A percentile compares a stretch with the other conserved stretches of the same genome.
Conservation (phyloP, 352 stramenopile species). For the Pythium dissimile region DNA sequence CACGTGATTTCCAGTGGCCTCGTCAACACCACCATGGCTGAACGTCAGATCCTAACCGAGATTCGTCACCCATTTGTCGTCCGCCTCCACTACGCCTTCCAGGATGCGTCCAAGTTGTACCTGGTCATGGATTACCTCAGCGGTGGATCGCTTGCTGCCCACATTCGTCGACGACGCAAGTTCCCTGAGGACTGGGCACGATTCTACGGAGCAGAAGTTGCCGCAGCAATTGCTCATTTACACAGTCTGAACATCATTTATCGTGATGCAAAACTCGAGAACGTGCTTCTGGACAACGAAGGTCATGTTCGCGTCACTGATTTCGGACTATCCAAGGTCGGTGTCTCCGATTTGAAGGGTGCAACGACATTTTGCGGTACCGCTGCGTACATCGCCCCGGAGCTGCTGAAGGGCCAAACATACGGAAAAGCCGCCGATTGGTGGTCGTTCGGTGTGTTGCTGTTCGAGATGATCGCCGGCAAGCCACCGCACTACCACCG, state of each 20-base stretch:
- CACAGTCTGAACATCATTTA: conserved; percentile 96
- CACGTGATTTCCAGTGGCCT: conserved; percentile 89
- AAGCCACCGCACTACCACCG: conserved; percentile 89
- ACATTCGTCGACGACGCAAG: conserved; percentile 84
- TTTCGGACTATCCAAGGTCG: conserved; percentile 93
- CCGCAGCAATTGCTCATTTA: conserved; percentile 84
- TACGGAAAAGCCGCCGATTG: conserved; percentile 93
- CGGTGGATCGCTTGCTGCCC: conserved; percentile 86
- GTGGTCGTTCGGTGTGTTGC: conserved; percentile 93
- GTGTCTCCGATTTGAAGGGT: conserved; percentile 80
- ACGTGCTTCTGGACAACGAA: conserved; percentile 93
- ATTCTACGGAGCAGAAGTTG: conserved; percentile 96
- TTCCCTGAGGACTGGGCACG: conserved; percentile 88
- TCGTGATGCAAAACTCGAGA: conserved; percentile 95
- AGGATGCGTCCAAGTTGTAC: conserved; percentile 91
- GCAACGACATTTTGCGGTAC: conserved; percentile 93
- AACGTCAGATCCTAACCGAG: conserved; percentile 90
- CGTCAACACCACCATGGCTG: conserved; percentile 92
- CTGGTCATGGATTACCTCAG: conserved; percentile 93
- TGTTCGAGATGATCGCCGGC: conserved; percentile 96
- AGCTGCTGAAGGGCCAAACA: conserved; percentile 85
- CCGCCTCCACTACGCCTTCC: conserved; percentile 94
- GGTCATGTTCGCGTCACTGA: conserved; percentile 94
- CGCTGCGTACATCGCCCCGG: conserved; percentile 91
- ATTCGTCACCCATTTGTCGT: conserved; percentile 94